Percentiles rank a stretch among this genome's conserved stretches.
Conservation (phyloP, 148 eudicot genomes). For the Cornus suecica region DNA sequence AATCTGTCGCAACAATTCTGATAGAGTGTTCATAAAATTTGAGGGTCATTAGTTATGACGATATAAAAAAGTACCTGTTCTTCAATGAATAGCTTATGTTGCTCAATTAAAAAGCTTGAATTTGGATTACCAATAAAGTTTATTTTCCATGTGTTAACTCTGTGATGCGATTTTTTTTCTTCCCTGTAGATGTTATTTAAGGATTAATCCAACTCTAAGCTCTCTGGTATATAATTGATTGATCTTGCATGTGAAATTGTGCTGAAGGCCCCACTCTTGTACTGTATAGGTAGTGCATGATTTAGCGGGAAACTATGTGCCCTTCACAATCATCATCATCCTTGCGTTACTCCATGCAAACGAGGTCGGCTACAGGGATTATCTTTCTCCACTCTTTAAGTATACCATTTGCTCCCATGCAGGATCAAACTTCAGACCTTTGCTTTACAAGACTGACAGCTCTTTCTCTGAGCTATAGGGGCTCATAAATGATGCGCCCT, state of each 20-base stretch:
- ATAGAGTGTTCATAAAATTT: background rate
- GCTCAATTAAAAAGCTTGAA: background rate
- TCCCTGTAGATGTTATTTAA: too few species aligned
- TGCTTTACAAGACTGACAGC: too few species aligned
- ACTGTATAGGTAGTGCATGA: background rate
- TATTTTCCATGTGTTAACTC: background rate
- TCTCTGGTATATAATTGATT: background rate
- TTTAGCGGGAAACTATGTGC: background rate
- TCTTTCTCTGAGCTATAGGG: too few species aligned
- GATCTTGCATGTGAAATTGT: background rate
- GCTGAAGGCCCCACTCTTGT: too few species aligned
- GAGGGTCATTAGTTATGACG: background rate
- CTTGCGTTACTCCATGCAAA: too few species aligned
- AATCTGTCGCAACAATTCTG: conserved; percentile 8
- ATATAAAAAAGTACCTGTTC: background rate
- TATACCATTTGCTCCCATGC: too few species aligned
- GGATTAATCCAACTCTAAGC: background rate
- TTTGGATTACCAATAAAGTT: background rate
- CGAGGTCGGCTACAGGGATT: too few species aligned
- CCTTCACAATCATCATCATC: too few species aligned
- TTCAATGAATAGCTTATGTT: background rate
- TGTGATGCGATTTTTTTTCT: background rate
- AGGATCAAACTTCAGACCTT: too few species aligned
- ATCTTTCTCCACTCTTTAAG: too few species aligned
- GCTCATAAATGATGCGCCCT: too few species aligned